Percentiles rank a stretch among this genome's conserved stretches.
phyloP scores from a whole-genome alignment of 202 grass and related monocot genomes.

The Miscanthus sacchariflorus region DNA sequence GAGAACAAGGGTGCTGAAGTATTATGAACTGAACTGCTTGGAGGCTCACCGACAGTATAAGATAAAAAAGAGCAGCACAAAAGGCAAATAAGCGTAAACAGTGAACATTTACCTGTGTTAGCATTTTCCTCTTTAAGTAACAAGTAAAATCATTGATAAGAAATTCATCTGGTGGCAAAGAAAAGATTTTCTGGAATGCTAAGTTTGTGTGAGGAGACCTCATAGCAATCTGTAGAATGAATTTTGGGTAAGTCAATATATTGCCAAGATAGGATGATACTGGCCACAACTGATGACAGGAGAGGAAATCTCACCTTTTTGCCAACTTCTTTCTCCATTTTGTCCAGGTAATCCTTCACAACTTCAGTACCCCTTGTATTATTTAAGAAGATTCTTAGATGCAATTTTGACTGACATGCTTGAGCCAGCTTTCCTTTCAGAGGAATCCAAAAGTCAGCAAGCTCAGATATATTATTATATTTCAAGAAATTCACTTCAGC shows the following conservation, averaged over 20 bases:
- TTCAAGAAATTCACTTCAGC: conserved; percentile 98
- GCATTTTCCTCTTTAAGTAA: conserved; percentile 97
- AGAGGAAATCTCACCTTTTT: conserved; percentile 68
- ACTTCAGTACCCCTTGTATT: conserved; percentile 78
- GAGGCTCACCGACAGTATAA: background rate
- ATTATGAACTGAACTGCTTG: conserved; percentile 13
- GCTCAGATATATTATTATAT: conserved; percentile 78
- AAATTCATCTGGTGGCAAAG: conserved; percentile 93
- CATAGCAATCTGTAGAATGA: conserved; percentile 77
- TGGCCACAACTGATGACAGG: background rate
- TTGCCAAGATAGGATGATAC: conserved; percentile 13
- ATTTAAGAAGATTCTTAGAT: conserved; percentile 91
- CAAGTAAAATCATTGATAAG: conserved; percentile 99
- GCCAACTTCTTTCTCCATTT: conserved; percentile 97
- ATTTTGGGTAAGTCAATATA: conserved; percentile 37
- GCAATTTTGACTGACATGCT: conserved; percentile 90
- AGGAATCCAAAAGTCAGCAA: conserved; percentile 86
- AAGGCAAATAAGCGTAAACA: background rate
- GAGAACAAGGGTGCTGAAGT: conserved; percentile 9
- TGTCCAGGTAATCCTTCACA: conserved; percentile 78
- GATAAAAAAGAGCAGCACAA: background rate
- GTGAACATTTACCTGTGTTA: conserved; percentile 68
- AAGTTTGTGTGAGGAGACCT: conserved; percentile 93
- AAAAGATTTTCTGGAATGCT: conserved; percentile 91
- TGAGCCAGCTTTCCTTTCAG: conserved; percentile 90